Percentiles rank a stretch among this genome's conserved stretches.
phyloP scores from a whole-genome alignment of 2,329 filamentous ascomycete genomes.

The Fusarium concolor region DNA sequence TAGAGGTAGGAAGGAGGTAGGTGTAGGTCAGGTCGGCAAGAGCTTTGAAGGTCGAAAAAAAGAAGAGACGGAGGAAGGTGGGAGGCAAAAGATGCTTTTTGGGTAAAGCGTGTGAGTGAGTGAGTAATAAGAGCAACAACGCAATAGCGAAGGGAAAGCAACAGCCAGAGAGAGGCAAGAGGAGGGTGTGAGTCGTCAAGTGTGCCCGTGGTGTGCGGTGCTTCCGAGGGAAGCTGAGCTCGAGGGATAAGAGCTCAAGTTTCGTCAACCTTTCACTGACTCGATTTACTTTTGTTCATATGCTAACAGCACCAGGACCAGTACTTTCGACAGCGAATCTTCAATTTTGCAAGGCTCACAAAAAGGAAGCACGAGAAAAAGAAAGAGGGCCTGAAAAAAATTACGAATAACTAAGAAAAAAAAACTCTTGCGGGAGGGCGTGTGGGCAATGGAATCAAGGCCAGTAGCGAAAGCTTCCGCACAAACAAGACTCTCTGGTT shows the following conservation, averaged over 20 bases:
- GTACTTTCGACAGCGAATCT: slow-evolving; percentile 13
- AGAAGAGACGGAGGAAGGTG: slow-evolving; percentile 44
- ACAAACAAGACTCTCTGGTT: slow-evolving; percentile 35
- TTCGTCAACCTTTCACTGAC: slow-evolving; percentile 16
- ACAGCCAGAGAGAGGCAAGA: slow-evolving; percentile 36
- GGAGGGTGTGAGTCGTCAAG: slow-evolving; percentile 41
- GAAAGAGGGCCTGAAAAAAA: slow-evolving; percentile 15
- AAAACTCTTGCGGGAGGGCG: slow-evolving; percentile 41
- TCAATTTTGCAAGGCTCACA: slow-evolving; percentile 14
- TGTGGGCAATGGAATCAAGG: slow-evolving; percentile 39
- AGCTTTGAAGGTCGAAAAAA: slow-evolving; percentile 36
- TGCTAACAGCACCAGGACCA: slow-evolving; percentile 21
- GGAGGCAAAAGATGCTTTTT: slow-evolving; percentile 46
- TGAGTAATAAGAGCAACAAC: slow-evolving; percentile 43
- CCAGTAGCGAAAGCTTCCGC: slow-evolving; percentile 41
- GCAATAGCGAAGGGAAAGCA: slow-evolving; percentile 31
- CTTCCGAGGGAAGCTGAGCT: slow-evolving; percentile 41
- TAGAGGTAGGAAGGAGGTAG: slow-evolving; percentile 18
- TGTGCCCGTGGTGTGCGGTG: slow-evolving; percentile 41
- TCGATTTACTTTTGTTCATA: slow-evolving; percentile 20
- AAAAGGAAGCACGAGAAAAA: slow-evolving; percentile 10
- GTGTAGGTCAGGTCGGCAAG: slow-evolving; percentile 34
- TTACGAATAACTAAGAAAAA: slow-evolving; percentile 2
- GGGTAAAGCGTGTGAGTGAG: slow-evolving; percentile 43
- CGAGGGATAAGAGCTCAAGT: slow-evolving; percentile 24